Conservation (phyloP, 352 stramenopile genomes). For the Globisporangium echinulatum region DNA sequence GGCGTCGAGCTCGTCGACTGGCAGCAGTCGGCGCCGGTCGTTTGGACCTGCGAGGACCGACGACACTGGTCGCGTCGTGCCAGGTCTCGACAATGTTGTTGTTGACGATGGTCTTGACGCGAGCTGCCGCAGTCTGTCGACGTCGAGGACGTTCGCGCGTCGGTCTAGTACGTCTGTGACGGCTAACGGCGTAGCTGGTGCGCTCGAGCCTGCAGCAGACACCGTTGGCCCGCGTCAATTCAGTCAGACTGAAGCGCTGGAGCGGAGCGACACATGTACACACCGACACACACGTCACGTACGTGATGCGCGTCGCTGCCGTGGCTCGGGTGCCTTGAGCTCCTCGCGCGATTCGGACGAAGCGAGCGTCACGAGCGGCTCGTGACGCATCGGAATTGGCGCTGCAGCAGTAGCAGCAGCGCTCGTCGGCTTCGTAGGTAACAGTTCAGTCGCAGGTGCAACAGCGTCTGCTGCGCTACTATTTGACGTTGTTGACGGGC, state of each 20-base stretch:
- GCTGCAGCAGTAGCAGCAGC: no score
- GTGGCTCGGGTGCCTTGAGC: background rate
- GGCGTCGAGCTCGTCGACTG: slow-evolving; percentile 18
- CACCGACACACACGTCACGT: background rate
- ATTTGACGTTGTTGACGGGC: background rate
- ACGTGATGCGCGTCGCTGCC: slow-evolving; percentile 4
- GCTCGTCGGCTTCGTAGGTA: no score
- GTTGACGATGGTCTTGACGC: slow-evolving; percentile 18
- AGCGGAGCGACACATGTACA: no score
- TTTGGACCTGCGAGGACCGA: slow-evolving; percentile 7
- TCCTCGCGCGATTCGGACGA: slow-evolving; percentile 1
- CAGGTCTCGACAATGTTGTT: slow-evolving; percentile 18
- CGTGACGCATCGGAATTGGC: background rate
- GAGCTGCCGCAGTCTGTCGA: slow-evolving; percentile 25
- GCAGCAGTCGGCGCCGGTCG: slow-evolving; percentile 17
- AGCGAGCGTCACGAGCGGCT: background rate
- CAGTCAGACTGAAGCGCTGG: no score
- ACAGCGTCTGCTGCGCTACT: background rate
- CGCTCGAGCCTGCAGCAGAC: background rate
- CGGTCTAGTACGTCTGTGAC: slow-evolving; percentile 6
- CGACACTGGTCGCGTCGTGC: slow-evolving; percentile 20
- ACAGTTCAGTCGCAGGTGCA: no score
- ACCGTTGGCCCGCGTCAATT: background rate
- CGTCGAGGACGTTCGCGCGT: slow-evolving; percentile 20
- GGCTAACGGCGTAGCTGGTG: background rate